phyloP scores from a whole-genome alignment of 345 rosid genomes.

The Rhizophora apiculata region DNA sequence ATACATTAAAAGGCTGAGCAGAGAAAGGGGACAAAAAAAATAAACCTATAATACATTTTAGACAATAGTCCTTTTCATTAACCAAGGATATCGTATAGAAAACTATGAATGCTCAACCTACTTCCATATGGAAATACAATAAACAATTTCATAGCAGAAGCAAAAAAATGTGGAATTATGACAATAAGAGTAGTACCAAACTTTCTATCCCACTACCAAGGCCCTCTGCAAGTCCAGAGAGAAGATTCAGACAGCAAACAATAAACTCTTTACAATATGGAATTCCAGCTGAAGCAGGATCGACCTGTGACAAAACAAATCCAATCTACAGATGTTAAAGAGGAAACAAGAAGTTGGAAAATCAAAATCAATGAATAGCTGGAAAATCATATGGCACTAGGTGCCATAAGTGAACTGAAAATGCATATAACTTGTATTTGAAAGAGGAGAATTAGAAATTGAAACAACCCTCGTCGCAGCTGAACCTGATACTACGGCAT shows the following conservation, averaged over 20 bases:
- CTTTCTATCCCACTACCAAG: conserved; percentile 82
- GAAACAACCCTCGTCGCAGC: not conserved
- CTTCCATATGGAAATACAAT: too few relatives aligned
- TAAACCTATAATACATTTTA: too few relatives aligned
- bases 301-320: conserved; percentile 43
- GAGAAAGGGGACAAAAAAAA: too few relatives aligned
- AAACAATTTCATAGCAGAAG: too few relatives aligned
- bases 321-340: not conserved
- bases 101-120: too few relatives aligned
- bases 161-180: too few relatives aligned
- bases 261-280: conserved; percentile 82
- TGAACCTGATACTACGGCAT: not conserved
- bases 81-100: too few relatives aligned
- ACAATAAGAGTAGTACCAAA: too few relatives aligned
- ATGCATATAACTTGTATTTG: not conserved
- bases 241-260: conserved; percentile 88
- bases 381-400: not conserved
- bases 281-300: conserved; percentile 71
- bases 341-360: not conserved
- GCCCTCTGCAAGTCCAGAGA: conserved; percentile 51
- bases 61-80: too few relatives aligned
- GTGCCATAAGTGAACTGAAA: not conserved
- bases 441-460: too few relatives aligned
- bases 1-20: too few relatives aligned
- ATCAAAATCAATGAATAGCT: not conserved